These are phyloP conservation scores for Danielia reshetovae DNA, from an alignment of 805 yeast species.

Conservation along the genomic window DNA sequence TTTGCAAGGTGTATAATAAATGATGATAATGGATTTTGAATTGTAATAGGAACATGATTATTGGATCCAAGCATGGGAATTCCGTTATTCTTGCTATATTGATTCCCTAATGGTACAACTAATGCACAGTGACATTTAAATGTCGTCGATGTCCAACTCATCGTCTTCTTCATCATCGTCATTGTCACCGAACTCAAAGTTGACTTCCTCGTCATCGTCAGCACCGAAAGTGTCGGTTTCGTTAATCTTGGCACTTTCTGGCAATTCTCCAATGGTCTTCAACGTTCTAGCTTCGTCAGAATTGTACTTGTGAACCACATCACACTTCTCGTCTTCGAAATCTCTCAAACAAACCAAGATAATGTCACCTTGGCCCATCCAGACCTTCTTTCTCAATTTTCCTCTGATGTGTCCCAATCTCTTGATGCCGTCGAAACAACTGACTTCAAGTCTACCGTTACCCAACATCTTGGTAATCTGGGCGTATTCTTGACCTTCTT, in stretches of 20 bases:
- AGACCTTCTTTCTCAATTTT: conserved; percentile 97
- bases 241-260: conserved; percentile 94
- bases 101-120: too few relatives aligned
- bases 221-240: conserved; percentile 97
- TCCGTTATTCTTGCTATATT: too few relatives aligned
- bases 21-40: conserved; percentile 3
- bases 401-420: conserved; percentile 99
- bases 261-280: conserved; percentile 94
- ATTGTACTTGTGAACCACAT: conserved; percentile 93
- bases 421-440: conserved; percentile 89
- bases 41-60: too few relatives aligned
- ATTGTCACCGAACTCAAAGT: conserved; percentile 96
- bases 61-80: too few relatives aligned
- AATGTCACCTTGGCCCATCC: conserved; percentile 99
- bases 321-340: conserved; percentile 97
- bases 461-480: conserved; percentile 98
- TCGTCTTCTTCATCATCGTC: conserved; percentile 71
- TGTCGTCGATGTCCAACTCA: conserved; percentile 89
- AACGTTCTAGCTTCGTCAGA: conserved; percentile 97
- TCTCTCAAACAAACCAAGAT: conserved; percentile 94
- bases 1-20: background rate
- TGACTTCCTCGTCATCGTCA: conserved; percentile 95
- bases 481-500: conserved; percentile 98
- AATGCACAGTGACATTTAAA: conserved; percentile 38
- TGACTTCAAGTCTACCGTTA: conserved; percentile 93